Conservation (phyloP, 1,139 yeast genomes). For the Casaregolazyma suthepensis region DNA sequence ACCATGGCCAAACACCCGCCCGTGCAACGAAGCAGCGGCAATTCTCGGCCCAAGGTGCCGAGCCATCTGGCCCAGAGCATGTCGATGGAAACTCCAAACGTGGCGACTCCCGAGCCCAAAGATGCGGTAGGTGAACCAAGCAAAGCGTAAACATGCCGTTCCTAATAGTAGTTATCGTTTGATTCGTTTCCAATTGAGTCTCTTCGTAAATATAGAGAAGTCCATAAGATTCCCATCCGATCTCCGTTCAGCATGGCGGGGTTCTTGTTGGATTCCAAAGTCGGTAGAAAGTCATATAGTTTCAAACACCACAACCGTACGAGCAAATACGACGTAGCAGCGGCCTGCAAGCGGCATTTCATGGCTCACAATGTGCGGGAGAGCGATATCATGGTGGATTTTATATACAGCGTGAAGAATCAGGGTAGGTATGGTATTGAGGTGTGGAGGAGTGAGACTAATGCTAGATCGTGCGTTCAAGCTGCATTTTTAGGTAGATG, state of each 20-base stretch:
- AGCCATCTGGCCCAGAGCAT: slow-evolving; percentile 6
- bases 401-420: slow-evolving; percentile 67
- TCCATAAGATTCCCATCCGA: slow-evolving; percentile 44
- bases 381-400: slow-evolving; percentile 71
- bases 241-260: slow-evolving; percentile 53
- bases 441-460: background rate
- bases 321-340: slow-evolving; percentile 51
- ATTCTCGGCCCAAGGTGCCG: slow-evolving; percentile 2
- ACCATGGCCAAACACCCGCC: slow-evolving; percentile 2
- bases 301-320: slow-evolving; percentile 41
- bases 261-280: slow-evolving; percentile 51
- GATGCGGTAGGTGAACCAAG: slow-evolving; percentile 5
- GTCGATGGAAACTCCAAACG: slow-evolving; percentile 1
- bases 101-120: slow-evolving; percentile 7
- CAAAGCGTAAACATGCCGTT: background rate
- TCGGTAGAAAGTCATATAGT: slow-evolving; percentile 60
- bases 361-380: slow-evolving; percentile 58
- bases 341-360: slow-evolving; percentile 57
- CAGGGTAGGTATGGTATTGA: slow-evolving; percentile 39
- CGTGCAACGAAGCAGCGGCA: background rate
- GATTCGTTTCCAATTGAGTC: slow-evolving; percentile 46
- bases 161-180: slow-evolving; percentile 43
- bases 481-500: slow-evolving; percentile 25
- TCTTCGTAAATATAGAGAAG: slow-evolving; percentile 52
- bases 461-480: slow-evolving; percentile 32